Percentiles rank a stretch among this genome's conserved stretches.
Evolutionary conservation across 2,329 filamentous ascomycete genomes (phyloP).

Genomic region (Fusarium coicis): DNA sequence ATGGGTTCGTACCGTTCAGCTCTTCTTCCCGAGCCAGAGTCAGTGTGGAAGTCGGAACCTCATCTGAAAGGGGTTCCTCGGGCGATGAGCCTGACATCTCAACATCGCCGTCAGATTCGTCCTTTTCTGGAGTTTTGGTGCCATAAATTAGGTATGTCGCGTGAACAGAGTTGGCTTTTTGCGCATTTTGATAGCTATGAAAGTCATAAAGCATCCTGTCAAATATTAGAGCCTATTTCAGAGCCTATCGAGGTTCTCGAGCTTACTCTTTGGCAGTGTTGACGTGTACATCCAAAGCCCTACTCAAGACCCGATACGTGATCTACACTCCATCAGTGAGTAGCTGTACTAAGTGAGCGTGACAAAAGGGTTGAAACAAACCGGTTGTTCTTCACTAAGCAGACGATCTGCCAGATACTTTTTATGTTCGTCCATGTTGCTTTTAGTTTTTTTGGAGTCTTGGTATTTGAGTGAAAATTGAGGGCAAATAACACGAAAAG

Average conservation of each 20-base stretch:
- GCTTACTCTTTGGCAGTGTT: conserved; percentile 88
- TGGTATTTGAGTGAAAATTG: neutral
- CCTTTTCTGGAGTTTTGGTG: conserved; percentile 59
- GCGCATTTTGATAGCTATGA: conserved; percentile 82
- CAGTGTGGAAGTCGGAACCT: conserved; percentile 67
- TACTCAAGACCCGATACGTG: conserved; percentile 86
- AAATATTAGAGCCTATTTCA: conserved; percentile 25
- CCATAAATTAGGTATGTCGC: conserved; percentile 93
- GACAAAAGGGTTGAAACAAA: conserved; percentile 53
- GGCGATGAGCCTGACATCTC: conserved; percentile 76
- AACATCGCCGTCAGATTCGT: conserved; percentile 69
- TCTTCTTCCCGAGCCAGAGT: conserved; percentile 78
- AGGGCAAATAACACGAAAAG: neutral
- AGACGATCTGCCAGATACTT: conserved; percentile 81
- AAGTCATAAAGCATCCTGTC: conserved; percentile 90
- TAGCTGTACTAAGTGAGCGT: neutral
- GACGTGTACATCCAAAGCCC: conserved; percentile 84
- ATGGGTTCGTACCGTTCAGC: conserved; percentile 63
- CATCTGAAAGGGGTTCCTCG: conserved; percentile 60
- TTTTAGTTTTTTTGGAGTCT: neutral
- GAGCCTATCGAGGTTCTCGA: neutral
- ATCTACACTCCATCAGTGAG: conserved; percentile 65
- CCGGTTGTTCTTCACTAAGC: conserved; percentile 78
- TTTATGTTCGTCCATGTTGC: conserved; percentile 68
- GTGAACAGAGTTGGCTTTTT: conserved; percentile 80